Conservation (phyloP, 306 rosid genomes). For the Acacia melanoxylon region DNA sequence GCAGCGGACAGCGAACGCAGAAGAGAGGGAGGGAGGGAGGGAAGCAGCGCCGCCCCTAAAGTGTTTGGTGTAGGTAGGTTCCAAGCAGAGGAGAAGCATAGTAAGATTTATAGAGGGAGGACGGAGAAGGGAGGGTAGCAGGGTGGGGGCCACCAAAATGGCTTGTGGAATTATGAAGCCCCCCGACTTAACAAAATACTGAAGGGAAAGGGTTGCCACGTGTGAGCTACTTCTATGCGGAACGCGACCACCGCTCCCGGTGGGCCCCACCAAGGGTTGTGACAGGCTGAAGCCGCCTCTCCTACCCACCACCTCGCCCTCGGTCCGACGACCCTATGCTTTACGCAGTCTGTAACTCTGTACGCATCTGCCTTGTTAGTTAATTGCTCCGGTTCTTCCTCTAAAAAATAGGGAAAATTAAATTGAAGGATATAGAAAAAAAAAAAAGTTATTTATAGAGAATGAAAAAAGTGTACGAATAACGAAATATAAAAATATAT, state of each 20-base stretch:
- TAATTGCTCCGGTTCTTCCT: no score
- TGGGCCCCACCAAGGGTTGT: conserved; percentile 48
- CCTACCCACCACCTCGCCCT: no score
- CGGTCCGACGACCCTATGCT: no score
- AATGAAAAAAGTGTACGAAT: no score
- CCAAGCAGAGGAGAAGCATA: conserved; percentile 24
- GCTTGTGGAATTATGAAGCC: conserved; percentile 21
- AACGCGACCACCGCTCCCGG: conserved; percentile 72
- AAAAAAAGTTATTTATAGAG: no score
- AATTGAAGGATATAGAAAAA: no score
- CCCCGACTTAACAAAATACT: conserved; percentile 4
- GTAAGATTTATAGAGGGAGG: conserved; percentile 48
- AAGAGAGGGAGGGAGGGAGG: background rate
- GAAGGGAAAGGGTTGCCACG: conserved; percentile 47
- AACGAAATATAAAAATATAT: no score
- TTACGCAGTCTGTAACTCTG: no score
- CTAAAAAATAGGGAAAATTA: no score
- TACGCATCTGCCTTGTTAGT: no score
- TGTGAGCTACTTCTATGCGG: conserved; percentile 67
- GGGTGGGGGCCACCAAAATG: conserved; percentile 35
- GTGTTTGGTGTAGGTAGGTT: conserved; percentile 39
- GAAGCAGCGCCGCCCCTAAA: conserved; percentile 15
- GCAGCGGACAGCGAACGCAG: background rate
- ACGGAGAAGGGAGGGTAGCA: background rate
- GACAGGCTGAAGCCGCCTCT: no score